phyloP scores from a whole-genome alignment of 495 filamentous ascomycete genomes.

The Lasiosphaeris hirsuta region DNA sequence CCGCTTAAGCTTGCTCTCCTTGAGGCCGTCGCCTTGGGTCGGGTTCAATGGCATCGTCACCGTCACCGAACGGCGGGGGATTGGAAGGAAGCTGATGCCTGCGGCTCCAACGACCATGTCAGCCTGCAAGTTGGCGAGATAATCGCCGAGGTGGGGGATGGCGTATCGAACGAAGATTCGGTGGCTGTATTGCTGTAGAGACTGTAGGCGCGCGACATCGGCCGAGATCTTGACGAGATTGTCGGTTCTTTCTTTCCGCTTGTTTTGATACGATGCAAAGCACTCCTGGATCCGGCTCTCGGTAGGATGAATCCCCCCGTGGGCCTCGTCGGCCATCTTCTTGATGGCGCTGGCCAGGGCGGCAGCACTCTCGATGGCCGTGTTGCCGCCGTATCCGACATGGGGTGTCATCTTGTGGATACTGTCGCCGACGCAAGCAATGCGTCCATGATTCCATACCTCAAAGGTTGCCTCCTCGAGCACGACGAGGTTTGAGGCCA shows the following conservation, averaged over 20 bases:
- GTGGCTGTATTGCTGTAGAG: background rate
- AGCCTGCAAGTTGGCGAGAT: conserved; percentile 1
- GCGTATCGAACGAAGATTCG: conserved; percentile 3
- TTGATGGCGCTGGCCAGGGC: conserved; percentile 18
- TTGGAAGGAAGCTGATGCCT: conserved; percentile 17
- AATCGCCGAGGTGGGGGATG: conserved; percentile 10
- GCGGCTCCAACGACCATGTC: conserved; percentile 11
- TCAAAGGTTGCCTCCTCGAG: conserved; percentile 43
- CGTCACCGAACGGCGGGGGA: conserved; percentile 14
- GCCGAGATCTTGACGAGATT: conserved; percentile 1
- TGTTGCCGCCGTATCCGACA: conserved; percentile 27
- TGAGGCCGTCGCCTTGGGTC: conserved; percentile 11
- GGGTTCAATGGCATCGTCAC: conserved; percentile 20
- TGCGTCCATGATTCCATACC: conserved; percentile 42
- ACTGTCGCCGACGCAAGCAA: conserved; percentile 52
- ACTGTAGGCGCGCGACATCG: conserved; percentile 4
- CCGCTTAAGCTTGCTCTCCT: conserved; percentile 19
- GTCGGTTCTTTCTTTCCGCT: conserved; percentile 4
- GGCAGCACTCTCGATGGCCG: conserved; percentile 23
- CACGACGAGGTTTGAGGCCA: conserved; percentile 19
- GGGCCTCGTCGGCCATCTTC: conserved; percentile 2
- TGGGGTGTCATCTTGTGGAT: conserved; percentile 45
- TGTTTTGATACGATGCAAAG: conserved; percentile 10
- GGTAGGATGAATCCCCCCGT: background rate
- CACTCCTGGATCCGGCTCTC: background rate